Evolutionary conservation across 371 early-diverging fungal species (phyloP).

Genomic region (Mucor velutinosus): DNA sequence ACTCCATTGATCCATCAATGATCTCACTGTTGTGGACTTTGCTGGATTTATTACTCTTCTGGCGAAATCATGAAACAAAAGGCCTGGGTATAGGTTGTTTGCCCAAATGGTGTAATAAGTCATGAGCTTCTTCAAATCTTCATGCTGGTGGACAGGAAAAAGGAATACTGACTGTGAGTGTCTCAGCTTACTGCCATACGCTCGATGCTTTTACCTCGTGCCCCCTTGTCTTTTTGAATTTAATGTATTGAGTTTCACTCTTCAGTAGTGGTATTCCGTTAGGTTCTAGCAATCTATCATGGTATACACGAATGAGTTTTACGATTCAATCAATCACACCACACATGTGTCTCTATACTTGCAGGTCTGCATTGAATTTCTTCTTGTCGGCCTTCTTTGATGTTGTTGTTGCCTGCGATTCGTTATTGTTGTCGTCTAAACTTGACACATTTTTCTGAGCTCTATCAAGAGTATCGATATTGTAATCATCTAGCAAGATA

Average conservation of each 20-base stretch:
- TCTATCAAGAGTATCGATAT: constrained; percentile 4
- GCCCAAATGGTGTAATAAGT: constrained; percentile 62
- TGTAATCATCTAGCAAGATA: constrained; percentile 14
- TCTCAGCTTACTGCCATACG: not conserved
- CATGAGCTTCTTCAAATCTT: constrained; percentile 51
- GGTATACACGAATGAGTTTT: not conserved
- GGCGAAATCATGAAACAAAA: constrained; percentile 46
- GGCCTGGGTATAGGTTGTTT: constrained; percentile 52
- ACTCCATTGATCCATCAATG: constrained; percentile 25
- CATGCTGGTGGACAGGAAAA: constrained; percentile 13
- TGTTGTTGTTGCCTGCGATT: not conserved
- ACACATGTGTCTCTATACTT: not conserved
- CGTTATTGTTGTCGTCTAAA: not conserved
- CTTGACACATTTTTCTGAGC: not conserved
- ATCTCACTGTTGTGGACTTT: constrained; percentile 28
- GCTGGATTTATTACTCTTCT: constrained; percentile 44
- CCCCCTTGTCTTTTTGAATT: constrained; percentile 34
- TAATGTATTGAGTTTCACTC: constrained; percentile 26
- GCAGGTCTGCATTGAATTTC: not conserved
- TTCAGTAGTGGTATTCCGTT: constrained; percentile 34
- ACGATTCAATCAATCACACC: not conserved
- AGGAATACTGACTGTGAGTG: not conserved
- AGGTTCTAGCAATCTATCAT: constrained; percentile 22
- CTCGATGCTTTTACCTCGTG: constrained; percentile 23
- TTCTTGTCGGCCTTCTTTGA: not conserved